Percentiles rank a stretch among this genome's conserved stretches.
These are phyloP conservation scores for Plicaturopsis crispa DNA, from an alignment of 768 basidiomycete species.

Conservation along the genomic window DNA sequence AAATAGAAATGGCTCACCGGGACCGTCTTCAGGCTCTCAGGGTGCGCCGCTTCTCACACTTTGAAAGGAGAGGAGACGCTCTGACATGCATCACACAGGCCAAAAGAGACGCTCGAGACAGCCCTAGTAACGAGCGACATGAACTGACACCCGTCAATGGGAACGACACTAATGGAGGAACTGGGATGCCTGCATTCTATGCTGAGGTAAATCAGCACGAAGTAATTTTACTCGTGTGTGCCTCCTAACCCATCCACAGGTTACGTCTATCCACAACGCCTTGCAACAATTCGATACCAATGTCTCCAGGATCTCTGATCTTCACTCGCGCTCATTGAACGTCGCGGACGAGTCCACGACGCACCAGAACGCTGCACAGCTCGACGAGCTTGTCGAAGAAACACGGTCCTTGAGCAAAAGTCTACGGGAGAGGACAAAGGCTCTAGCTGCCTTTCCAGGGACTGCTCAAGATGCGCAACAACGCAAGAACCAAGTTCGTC, in stretches of 20 bases:
- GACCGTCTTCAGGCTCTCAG: too few relatives aligned
- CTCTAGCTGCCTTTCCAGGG: slow-evolving; percentile 36
- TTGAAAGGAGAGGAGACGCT: too few relatives aligned
- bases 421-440: slow-evolving; percentile 53
- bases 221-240: not conserved
- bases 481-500: slow-evolving; percentile 35
- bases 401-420: slow-evolving; percentile 51
- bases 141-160: too few relatives aligned
- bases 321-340: slow-evolving; percentile 43
- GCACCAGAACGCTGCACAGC: slow-evolving; percentile 32
- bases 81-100: too few relatives aligned
- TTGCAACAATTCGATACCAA: slow-evolving; percentile 37
- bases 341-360: slow-evolving; percentile 38
- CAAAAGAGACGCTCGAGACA: too few relatives aligned
- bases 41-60: too few relatives aligned
- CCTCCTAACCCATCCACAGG: slow-evolving; percentile 19
- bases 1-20: too few relatives aligned
- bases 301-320: slow-evolving; percentile 35
- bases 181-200: slow-evolving; percentile 27
- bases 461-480: slow-evolving; percentile 36
- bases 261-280: slow-evolving; percentile 40
- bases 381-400: slow-evolving; percentile 52
- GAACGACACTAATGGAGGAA: too few relatives aligned
- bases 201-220: slow-evolving; percentile 16
- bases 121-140: too few relatives aligned